A percentile compares a stretch with the other conserved stretches of the same genome.
Conservation (phyloP, 768 basidiomycete genomes). For the Albatrellus ellisii region DNA sequence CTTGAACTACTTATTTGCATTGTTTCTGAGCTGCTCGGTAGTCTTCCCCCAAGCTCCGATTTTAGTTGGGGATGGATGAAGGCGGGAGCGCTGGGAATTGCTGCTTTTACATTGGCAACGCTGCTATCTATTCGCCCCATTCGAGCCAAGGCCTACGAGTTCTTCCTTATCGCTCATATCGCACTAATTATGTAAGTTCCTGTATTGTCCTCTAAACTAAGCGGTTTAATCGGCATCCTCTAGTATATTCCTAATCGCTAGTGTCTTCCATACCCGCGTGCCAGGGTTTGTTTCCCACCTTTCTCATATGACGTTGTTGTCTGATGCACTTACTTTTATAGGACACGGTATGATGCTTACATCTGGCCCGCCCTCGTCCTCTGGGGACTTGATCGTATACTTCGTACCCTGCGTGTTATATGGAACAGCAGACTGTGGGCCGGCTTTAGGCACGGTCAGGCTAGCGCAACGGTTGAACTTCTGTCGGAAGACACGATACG, state of each 20-base stretch:
- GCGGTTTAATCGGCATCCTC: background rate
- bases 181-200: constrained; percentile 17
- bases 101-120: constrained; percentile 24
- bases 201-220: too few species aligned
- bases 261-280: constrained; percentile 25
- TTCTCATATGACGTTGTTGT: too few species aligned
- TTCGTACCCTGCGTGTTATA: constrained; percentile 26
- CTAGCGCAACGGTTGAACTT: constrained; percentile 26
- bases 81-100: constrained; percentile 15
- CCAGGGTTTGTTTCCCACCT: constrained; percentile 12
- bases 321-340: too few species aligned
- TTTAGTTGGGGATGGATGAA: constrained; percentile 26
- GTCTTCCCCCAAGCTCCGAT: constrained; percentile 23
- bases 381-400: constrained; percentile 33
- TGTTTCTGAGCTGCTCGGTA: constrained; percentile 9
- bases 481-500: constrained; percentile 31
- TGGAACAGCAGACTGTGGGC: constrained; percentile 24
- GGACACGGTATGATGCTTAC: constrained; percentile 25
- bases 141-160: constrained; percentile 28
- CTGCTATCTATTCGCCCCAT: constrained; percentile 28
- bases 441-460: constrained; percentile 9
- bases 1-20: too few species aligned
- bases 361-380: constrained; percentile 34
- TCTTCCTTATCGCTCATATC: constrained; percentile 22
- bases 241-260: constrained; percentile 28